Percentiles rank a stretch among this genome's conserved stretches.
Conservation (phyloP, 352 stramenopile genomes). For the Pythium coloratum region DNA sequence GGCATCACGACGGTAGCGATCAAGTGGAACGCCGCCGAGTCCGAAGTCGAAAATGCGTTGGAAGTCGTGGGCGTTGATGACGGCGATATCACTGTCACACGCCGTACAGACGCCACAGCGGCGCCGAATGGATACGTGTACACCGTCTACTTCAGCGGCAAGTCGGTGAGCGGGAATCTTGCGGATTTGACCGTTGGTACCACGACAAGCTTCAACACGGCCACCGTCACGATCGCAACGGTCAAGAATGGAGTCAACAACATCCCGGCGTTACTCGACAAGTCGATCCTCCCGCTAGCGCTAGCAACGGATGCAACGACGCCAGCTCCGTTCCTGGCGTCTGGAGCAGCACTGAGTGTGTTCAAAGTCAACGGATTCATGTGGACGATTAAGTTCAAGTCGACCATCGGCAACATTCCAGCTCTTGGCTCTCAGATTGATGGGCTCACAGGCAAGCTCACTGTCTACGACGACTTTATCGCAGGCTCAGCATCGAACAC, state of each 20-base stretch:
- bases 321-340: conserved; percentile 38
- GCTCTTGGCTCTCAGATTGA: conserved; percentile 35
- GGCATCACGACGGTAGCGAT: conserved; percentile 40
- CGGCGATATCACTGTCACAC: conserved; percentile 56
- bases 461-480: conserved; percentile 36
- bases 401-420: conserved; percentile 66
- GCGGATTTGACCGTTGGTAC: conserved; percentile 25
- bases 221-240: conserved; percentile 34
- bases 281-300: conserved; percentile 54
- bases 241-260: conserved; percentile 36
- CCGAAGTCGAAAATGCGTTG: conserved; percentile 40
- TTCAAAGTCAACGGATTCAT: conserved; percentile 81
- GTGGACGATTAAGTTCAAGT: conserved; percentile 83
- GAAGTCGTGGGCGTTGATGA: conserved; percentile 9
- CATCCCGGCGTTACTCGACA: conserved; percentile 30
- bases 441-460: conserved; percentile 32
- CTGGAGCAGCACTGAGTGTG: conserved; percentile 38
- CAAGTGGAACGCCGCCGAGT: conserved; percentile 59
- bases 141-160: conserved; percentile 71
- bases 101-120: conserved; percentile 35
- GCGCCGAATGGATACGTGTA: conserved; percentile 69
- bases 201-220: conserved; percentile 32
- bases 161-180: conserved; percentile 41
- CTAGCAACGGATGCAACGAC: conserved; percentile 26
- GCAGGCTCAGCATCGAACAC: conserved; percentile 48